A percentile compares a stretch with the other conserved stretches of the same genome.
These are phyloP conservation scores for Rhazya stricta DNA, from an alignment of 257 asterid species.

Conservation along the genomic window DNA sequence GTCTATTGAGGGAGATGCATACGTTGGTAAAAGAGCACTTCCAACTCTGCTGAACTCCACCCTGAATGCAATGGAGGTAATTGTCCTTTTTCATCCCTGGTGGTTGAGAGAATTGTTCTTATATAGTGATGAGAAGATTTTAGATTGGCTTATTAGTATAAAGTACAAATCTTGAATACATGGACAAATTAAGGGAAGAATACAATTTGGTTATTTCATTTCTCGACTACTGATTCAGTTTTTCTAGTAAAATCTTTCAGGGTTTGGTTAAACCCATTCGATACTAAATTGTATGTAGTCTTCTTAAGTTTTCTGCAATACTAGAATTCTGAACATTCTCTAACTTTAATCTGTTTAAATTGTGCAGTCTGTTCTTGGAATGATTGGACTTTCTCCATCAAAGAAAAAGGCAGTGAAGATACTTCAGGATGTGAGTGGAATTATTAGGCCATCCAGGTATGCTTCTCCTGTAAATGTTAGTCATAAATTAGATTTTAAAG, in stretches of 20 bases:
- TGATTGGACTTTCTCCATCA: conserved; percentile 60
- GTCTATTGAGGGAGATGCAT: conserved; percentile 74
- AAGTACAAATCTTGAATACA: not conserved
- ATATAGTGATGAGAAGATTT: not conserved
- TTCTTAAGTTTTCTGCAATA: not conserved
- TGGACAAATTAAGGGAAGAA: not conserved
- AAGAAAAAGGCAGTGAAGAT: conserved; percentile 61
- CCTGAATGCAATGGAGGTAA: conserved; percentile 67
- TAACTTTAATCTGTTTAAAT: conserved; percentile 11
- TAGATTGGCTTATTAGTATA: not conserved
- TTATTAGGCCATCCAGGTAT: conserved; percentile 78
- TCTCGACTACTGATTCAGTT: not conserved
- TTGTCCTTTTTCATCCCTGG: not conserved
- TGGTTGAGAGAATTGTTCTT: not conserved
- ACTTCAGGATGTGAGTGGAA: conserved; percentile 68
- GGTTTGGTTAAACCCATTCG: not conserved
- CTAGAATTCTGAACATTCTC: not conserved
- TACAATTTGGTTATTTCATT: not conserved
- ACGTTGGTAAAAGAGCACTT: conserved; percentile 73
- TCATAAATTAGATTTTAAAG: not conserved
- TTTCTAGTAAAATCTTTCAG: not conserved
- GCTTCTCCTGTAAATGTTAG: not conserved
- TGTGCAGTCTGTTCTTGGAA: conserved; percentile 46
- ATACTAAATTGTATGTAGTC: not conserved
- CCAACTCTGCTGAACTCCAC: conserved; percentile 84